Percentiles rank a stretch among this genome's conserved stretches.
Conservation (phyloP, 2,329 filamentous ascomycete species). For the Chaetomium olivaceum region DNA sequence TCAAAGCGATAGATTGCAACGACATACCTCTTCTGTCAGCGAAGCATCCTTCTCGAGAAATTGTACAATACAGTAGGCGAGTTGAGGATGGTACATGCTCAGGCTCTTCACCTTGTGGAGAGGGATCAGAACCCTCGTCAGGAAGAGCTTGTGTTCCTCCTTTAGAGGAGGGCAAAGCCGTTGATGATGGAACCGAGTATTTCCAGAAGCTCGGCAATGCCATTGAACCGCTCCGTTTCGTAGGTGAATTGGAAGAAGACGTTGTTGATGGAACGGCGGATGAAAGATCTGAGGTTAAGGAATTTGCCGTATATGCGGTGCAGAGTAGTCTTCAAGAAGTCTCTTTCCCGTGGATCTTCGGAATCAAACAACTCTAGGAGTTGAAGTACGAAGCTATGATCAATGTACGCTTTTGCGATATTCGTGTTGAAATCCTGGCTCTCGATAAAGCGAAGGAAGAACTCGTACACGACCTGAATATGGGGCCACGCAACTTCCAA, state of each 20-base stretch:
- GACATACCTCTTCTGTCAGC: constrained; percentile 85
- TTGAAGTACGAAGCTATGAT: constrained; percentile 95
- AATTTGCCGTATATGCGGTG: constrained; percentile 99
- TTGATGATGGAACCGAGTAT: constrained; percentile 99
- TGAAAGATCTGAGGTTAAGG: constrained; percentile 94
- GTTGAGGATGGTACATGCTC: constrained; percentile 99
- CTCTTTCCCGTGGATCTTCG: constrained; percentile 91
- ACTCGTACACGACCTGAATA: constrained; percentile 99
- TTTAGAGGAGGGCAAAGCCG: constrained; percentile 92
- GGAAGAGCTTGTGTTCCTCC: constrained; percentile 97
- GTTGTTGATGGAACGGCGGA: constrained; percentile 98
- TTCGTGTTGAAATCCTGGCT: constrained; percentile 99
- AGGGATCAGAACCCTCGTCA: constrained; percentile 88
- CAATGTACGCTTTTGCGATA: constrained; percentile 97
- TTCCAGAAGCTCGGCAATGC: constrained; percentile 93
- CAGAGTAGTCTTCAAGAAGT: constrained; percentile 96
- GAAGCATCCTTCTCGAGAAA: constrained; percentile 97
- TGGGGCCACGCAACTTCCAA: constrained; percentile 98
- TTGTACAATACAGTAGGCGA: constrained; percentile 98
- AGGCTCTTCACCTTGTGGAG: constrained; percentile 98
- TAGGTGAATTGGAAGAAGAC: constrained; percentile 99
- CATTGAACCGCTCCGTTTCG: constrained; percentile 97
- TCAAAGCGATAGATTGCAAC: background rate
- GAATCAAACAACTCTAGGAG: constrained; percentile 98
- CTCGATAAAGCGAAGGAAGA: constrained; percentile 98